Evolutionary conservation across 2,329 filamentous ascomycete genomes (phyloP), one percentile per base, ranked within the genome.

Genomic region (Botrytis byssoidea): DNA sequence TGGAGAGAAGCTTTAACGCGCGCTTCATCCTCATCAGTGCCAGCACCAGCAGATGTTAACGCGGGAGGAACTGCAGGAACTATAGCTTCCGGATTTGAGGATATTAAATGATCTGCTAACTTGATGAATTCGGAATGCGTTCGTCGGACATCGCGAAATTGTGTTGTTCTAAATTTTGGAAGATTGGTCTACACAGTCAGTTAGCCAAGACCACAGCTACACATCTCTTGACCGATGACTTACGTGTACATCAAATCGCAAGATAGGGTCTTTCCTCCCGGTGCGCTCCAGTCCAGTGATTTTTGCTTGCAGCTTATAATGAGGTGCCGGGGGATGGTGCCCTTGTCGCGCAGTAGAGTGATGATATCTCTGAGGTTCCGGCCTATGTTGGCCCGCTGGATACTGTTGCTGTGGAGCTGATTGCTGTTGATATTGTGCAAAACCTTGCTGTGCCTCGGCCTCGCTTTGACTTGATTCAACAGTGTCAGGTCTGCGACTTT

Each of bases 211-310:
- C 32, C 40, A 63, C 20, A 67, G 37, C 57, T 32, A 40, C 29
- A 48, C 25, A 57, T 35, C 44, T 7, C 66, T 69, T 32, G 37
- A 59, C 73, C 63, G 59, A 72, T 70, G 44, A 81, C 91, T 81
- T 90, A 98, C 96, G 84, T 99, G 94, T 76, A 98, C 94, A 84
- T 99, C 96, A 81, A 99, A 99, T 79, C 94, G 90, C 75, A 99
- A 84, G 77, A 98, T 94, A 0, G 95, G 94, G 80, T 99, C 96
- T 83, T 98, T 99, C 83, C 97, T 94, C 75, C 95, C 95, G 6
- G 93, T 96, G 74, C 96, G 88, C 84, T 99, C 96, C 66, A 99
- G 85, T 2, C 93, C 94, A 0, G 95, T 98, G 76, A 99, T 94
- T 85, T 98, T 99, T 64, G 93, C 94, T 82, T 97, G 94, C 55